phyloP scores from a whole-genome alignment of 345 rosid genomes.

The Crucihimalaya himalaica region DNA sequence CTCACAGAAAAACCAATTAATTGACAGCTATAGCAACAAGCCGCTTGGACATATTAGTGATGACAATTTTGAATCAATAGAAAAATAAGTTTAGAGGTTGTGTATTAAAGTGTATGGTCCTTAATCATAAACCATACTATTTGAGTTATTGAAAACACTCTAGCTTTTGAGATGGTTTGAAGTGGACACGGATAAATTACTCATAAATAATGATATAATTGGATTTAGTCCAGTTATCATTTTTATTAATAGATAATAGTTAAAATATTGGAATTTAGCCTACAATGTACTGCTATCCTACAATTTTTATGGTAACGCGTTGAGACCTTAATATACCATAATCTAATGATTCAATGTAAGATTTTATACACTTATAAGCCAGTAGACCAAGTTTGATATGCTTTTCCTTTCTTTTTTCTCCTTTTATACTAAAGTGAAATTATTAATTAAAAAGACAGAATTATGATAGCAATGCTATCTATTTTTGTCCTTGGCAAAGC shows the following conservation, averaged over 20 bases:
- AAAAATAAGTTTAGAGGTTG: neutral
- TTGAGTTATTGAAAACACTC: too few relatives aligned
- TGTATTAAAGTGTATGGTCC: too few relatives aligned
- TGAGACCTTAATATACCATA: neutral
- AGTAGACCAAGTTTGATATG: constrained; percentile 14
- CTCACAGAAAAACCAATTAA: too few relatives aligned
- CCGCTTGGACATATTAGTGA: neutral
- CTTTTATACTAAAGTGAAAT: constrained; percentile 18
- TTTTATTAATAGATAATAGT: too few relatives aligned
- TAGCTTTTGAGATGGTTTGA: too few relatives aligned
- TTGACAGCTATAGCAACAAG: too few relatives aligned
- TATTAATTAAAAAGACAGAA: constrained; percentile 12
- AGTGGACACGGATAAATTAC: too few relatives aligned
- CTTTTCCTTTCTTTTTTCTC: neutral
- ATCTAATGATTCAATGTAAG: neutral
- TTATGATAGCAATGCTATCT: neutral
- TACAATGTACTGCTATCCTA: neutral
- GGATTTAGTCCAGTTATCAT: too few relatives aligned
- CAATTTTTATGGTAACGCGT: neutral
- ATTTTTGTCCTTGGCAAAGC: neutral
- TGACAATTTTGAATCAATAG: neutral
- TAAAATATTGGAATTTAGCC: too few relatives aligned
- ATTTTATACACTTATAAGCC: constrained; percentile 1
- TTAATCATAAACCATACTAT: too few relatives aligned
- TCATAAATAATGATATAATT: too few relatives aligned